These are phyloP conservation scores for Mortierella alpina DNA, from an alignment of 192 early-diverging fungal species.

Conservation along the genomic window DNA sequence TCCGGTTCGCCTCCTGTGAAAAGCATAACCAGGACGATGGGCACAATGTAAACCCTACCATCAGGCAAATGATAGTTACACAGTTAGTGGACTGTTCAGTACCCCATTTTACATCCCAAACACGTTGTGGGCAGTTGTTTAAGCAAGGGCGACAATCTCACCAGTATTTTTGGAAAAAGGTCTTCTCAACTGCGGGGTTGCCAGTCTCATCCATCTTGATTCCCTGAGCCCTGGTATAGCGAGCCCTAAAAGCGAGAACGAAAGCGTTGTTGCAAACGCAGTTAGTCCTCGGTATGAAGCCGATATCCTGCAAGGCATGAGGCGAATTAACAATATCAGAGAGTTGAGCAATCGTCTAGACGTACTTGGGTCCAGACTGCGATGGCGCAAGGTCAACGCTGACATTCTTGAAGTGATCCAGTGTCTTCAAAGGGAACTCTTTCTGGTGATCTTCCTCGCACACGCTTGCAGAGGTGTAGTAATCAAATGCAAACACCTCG, in stretches of 20 bases:
- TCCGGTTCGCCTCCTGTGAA: slow-evolving; percentile 51
- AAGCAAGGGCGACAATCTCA: slow-evolving; percentile 8
- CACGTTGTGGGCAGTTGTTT: not conserved
- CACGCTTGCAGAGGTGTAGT: slow-evolving; percentile 21
- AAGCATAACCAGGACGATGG: slow-evolving; percentile 28
- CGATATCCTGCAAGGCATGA: not conserved
- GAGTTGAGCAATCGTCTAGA: not conserved
- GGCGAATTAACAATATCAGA: not conserved
- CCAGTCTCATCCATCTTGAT: slow-evolving; percentile 50
- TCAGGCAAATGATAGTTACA: not conserved
- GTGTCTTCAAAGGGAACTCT: slow-evolving; percentile 20
- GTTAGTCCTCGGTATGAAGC: not conserved
- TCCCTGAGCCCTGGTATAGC: slow-evolving; percentile 30
- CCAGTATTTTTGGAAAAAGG: slow-evolving; percentile 54
- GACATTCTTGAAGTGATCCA: slow-evolving; percentile 44
- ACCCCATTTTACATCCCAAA: not conserved
- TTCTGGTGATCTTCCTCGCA: slow-evolving; percentile 16
- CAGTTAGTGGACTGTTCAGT: not conserved
- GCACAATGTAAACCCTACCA: slow-evolving; percentile 40
- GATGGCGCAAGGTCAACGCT: slow-evolving; percentile 11
- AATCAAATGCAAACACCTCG: slow-evolving; percentile 45
- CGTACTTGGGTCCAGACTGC: slow-evolving; percentile 31
- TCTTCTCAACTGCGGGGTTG: slow-evolving; percentile 45
- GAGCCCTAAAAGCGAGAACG: slow-evolving; percentile 9
- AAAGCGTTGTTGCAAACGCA: not conserved